Conservation (phyloP, 139 green algal species). For the Marvania coccoides region DNA sequence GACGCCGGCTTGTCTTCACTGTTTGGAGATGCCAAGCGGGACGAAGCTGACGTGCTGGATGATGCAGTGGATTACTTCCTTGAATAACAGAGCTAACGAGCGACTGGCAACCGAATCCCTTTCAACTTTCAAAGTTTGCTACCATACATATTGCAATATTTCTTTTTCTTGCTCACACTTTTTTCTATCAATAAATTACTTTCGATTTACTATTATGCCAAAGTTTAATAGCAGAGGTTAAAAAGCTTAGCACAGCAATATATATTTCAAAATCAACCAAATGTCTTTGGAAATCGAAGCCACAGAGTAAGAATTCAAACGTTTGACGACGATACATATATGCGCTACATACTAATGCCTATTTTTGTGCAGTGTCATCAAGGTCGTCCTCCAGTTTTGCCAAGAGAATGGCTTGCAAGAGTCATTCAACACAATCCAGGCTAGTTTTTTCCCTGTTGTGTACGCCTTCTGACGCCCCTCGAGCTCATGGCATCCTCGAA, state of each 20-base stretch:
- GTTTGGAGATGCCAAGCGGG: no score
- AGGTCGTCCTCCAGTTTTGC: slow-evolving; percentile 96
- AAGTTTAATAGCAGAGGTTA: slow-evolving; percentile 7
- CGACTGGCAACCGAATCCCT: no score
- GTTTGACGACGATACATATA: neutral
- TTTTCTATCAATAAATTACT: no score
- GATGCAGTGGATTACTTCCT: no score
- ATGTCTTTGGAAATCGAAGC: slow-evolving; percentile 85
- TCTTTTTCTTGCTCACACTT: no score
- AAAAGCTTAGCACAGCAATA: neutral
- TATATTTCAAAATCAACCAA: neutral
- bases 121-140: no score
- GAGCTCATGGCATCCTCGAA: neutral
- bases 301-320: slow-evolving; percentile 58
- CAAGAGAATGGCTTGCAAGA: slow-evolving; percentile 87
- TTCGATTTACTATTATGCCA: neutral
- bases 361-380: slow-evolving; percentile 77
- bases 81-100: no score
- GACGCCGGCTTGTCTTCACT: no score
- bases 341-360: neutral
- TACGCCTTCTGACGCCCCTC: neutral
- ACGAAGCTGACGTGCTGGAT: no score
- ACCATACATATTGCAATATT: no score
- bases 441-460: neutral
- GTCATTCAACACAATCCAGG: slow-evolving; percentile 83